A percentile compares a stretch with the other conserved stretches of the same genome.
Evolutionary conservation across 331 rosid species (phyloP).

Genomic region (Acacia pycnantha): DNA sequence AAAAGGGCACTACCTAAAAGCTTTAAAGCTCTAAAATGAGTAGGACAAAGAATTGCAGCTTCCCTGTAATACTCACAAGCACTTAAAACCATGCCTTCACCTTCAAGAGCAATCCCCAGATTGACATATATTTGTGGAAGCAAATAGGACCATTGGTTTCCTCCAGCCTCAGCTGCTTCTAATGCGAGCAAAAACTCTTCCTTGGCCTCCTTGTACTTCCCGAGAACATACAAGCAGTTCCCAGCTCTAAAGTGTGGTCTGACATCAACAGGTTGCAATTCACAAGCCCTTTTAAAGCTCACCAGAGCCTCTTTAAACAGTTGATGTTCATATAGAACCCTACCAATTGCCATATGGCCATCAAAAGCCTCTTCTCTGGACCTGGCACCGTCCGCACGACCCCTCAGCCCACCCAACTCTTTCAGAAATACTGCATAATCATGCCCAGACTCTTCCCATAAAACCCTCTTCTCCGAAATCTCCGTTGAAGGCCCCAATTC

Average conservation of each 20-base stretch:
- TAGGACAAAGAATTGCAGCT: constrained; percentile 63
- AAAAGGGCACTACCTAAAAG: constrained; percentile 61
- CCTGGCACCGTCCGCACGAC: constrained; percentile 51
- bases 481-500: constrained; percentile 51
- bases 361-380: constrained; percentile 64
- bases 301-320: constrained; percentile 56
- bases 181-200: constrained; percentile 58
- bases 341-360: constrained; percentile 64
- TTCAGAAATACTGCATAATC: constrained; percentile 50
- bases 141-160: constrained; percentile 60
- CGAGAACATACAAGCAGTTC: constrained; percentile 53
- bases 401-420: constrained; percentile 53
- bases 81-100: constrained; percentile 67
- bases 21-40: constrained; percentile 61
- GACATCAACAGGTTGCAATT: constrained; percentile 63
- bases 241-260: constrained; percentile 64
- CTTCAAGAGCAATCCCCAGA: constrained; percentile 61
- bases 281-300: constrained; percentile 63
- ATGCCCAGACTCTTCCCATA: constrained; percentile 56
- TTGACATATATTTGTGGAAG: constrained; percentile 61
- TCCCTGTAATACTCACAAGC: constrained; percentile 67
- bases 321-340: constrained; percentile 57
- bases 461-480: constrained; percentile 51
- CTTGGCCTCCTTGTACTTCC: constrained; percentile 49
- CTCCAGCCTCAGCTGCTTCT: constrained; percentile 58